Conservation (phyloP, 2,329 filamentous ascomycete genomes). For the Pestalotiopsis sp. region DNA sequence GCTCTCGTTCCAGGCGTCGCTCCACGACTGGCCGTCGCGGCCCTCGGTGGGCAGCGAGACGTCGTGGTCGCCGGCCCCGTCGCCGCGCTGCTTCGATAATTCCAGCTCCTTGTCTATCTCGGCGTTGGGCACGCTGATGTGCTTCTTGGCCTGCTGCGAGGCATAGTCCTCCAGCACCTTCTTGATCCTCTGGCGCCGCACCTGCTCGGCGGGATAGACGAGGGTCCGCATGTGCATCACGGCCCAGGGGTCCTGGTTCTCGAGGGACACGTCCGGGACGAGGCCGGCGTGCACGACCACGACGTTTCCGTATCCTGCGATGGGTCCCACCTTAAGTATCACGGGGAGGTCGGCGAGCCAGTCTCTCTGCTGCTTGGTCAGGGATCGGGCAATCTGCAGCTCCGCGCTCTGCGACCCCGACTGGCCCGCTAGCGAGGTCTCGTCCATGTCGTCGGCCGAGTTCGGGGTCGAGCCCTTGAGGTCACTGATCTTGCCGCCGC, state of each 20-base stretch:
- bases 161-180: slow-evolving; percentile 6
- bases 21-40: slow-evolving; percentile 66
- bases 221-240: slow-evolving; percentile 94
- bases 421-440: slow-evolving; percentile 31
- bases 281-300: slow-evolving; percentile 85
- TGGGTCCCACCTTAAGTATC: slow-evolving; percentile 72
- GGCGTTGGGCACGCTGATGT: slow-evolving; percentile 25
- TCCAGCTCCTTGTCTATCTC: slow-evolving; percentile 18
- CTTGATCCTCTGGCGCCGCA: slow-evolving; percentile 12
- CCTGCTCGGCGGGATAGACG: slow-evolving; percentile 49
- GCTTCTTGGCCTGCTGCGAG: slow-evolving; percentile 26
- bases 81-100: slow-evolving; percentile 24
- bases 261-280: slow-evolving; percentile 72
- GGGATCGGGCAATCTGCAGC: slow-evolving; percentile 58
- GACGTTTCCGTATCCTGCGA: slow-evolving; percentile 59
- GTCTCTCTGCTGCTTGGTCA: slow-evolving; percentile 59
- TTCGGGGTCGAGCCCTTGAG: slow-evolving; percentile 15
- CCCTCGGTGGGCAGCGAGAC: slow-evolving; percentile 36
- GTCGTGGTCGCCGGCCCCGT: slow-evolving; percentile 15
- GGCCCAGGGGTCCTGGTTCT: slow-evolving; percentile 73
- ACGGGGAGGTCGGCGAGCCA: slow-evolving; percentile 76
- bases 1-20: slow-evolving; percentile 60
- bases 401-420: slow-evolving; percentile 42
- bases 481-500: slow-evolving; percentile 13
- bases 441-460: slow-evolving; percentile 27